Percentiles rank a stretch among this genome's conserved stretches.
These are phyloP conservation scores for Begonia loranthoides DNA, from an alignment of 306 rosid species.

Conservation along the genomic window DNA sequence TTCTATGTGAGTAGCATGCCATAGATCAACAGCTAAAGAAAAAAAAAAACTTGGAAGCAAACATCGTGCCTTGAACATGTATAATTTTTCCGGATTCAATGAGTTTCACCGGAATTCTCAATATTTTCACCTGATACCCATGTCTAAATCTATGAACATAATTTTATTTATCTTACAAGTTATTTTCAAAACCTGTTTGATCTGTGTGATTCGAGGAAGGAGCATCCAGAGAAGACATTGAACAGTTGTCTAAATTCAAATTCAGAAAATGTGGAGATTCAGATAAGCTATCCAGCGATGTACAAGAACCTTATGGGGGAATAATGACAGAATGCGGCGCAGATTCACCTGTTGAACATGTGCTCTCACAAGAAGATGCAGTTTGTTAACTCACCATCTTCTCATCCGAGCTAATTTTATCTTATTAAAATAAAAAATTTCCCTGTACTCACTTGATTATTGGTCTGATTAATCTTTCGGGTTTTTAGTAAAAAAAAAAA, in stretches of 20 bases:
- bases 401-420: neutral
- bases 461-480: too few species aligned
- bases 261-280: constrained; percentile 32
- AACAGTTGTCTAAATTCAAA: constrained; percentile 65
- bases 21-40: too few species aligned
- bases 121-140: too few species aligned
- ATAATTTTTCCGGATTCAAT: too few species aligned
- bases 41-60: too few species aligned
- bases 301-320: constrained; percentile 57
- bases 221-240: constrained; percentile 89
- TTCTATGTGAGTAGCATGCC: too few species aligned
- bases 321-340: constrained; percentile 69
- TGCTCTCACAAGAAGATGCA: constrained; percentile 74
- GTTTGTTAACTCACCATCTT: constrained; percentile 21
- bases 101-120: too few species aligned
- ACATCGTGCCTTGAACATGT: too few species aligned
- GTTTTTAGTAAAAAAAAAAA: neutral
- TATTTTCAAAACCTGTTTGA: neutral
- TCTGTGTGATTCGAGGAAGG: constrained; percentile 64
- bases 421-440: too few species aligned
- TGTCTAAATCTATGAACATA: too few species aligned
- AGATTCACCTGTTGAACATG: constrained; percentile 54
- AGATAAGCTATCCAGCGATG: constrained; percentile 38
- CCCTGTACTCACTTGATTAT: too few species aligned
- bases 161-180: too few species aligned